Evolutionary conservation across 2,329 filamentous ascomycete species (phyloP).

Genomic region (Monosporascus sp.): DNA sequence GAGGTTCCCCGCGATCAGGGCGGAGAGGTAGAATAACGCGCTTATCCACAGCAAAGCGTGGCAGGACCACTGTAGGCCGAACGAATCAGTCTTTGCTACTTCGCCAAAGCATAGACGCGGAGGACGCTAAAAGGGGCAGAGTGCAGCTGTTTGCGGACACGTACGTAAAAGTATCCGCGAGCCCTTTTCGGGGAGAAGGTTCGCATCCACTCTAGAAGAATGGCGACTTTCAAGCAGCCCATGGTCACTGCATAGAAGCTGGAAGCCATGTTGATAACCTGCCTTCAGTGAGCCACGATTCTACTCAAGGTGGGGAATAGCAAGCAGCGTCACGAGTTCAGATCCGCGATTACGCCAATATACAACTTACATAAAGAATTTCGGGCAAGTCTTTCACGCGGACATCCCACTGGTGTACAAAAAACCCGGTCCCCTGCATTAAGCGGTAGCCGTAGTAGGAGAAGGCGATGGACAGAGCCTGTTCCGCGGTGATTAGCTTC

Average conservation of each 20-base stretch:
- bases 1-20: not conserved
- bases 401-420: not conserved
- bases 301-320: not conserved
- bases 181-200: not conserved
- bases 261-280: not conserved
- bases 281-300: not conserved
- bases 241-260: not conserved
- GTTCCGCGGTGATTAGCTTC: no score
- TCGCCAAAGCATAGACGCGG: no score
- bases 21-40: not conserved
- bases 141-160: no score
- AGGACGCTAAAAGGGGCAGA: no score
- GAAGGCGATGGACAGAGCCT: no score
- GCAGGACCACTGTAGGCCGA: not conserved
- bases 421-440: not conserved
- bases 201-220: not conserved
- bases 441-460: no score
- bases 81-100: no score
- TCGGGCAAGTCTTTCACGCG: not conserved
- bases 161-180: not conserved
- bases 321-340: not conserved
- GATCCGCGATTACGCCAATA: not conserved
- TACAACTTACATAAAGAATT: not conserved
- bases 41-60: not conserved
- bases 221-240: not conserved